A percentile compares a stretch with the other conserved stretches of the same genome.
Evolutionary conservation across 202 grass and related monocot species (phyloP).

Genomic region (Panicum hallii): DNA sequence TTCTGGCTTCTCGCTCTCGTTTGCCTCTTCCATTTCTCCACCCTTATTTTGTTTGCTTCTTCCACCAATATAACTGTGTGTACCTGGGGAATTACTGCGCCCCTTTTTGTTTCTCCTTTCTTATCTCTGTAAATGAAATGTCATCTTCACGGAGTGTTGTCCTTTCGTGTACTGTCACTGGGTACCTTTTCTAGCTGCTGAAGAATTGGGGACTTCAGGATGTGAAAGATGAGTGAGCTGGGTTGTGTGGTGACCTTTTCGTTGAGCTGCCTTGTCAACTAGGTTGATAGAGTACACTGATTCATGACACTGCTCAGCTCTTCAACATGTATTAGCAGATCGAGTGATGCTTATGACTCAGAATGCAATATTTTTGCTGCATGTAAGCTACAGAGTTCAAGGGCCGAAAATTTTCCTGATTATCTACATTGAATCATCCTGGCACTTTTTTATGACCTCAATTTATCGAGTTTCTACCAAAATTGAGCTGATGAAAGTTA

Average conservation of each 20-base stretch:
- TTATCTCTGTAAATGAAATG: constrained; percentile 44
- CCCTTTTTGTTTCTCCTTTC: not conserved
- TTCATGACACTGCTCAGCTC: not conserved
- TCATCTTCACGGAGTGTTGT: not conserved
- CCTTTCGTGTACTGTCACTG: not conserved
- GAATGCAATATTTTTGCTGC: not conserved
- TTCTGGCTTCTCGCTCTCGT: not conserved
- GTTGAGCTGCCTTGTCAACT: not conserved
- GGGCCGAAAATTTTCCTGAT: constrained; percentile 6
- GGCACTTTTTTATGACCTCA: not conserved
- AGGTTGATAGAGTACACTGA: not conserved
- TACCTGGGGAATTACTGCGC: constrained; percentile 11
- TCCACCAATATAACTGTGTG: constrained; percentile 33
- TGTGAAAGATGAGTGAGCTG: too few species aligned
- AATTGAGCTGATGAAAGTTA: constrained; percentile 15
- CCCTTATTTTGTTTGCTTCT: not conserved
- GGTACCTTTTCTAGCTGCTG: too few species aligned
- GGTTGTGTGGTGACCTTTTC: not conserved
- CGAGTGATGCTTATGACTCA: not conserved
- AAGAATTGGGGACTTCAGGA: too few species aligned
- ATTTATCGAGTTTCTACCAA: not conserved
- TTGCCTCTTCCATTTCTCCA: not conserved
- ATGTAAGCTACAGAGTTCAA: not conserved
- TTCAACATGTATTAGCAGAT: not conserved
- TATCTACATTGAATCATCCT: not conserved